Evolutionary conservation across 129 eudicot genomes (phyloP), one percentile per base, ranked within the genome.

Genomic region (Flaveria linearis): DNA sequence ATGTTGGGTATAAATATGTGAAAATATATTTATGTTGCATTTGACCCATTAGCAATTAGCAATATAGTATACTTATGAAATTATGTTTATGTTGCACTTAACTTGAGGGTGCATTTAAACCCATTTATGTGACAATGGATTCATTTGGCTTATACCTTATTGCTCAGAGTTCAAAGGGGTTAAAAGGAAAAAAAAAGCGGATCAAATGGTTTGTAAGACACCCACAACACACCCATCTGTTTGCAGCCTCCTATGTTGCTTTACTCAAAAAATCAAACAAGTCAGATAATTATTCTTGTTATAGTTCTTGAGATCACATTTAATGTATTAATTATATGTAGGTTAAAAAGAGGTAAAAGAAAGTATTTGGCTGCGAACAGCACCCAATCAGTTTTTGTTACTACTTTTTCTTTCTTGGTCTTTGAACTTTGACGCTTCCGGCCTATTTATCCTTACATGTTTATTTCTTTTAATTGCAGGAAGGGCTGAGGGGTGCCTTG

Each of bases 401-500:
- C 18, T 18, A 15, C 14, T 13, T 45, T 46, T 45, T 36, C 46
- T 20, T n/a, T 5, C 64, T 64, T 49, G 15, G 20, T 49, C 22
- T 46, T 17, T 63, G 36, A 61, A 69, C 42, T 39, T 42, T 41
- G 69, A 41, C 17, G 47, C 39, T 55, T 23, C 25, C 9, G 23
- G 68, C 26, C 57, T 41, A 17, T 16, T 52, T 58, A 17, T 12
- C 14, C 53, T 36, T 79, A 70, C 28, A 60, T 83, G 78, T 46
- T 66, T 17, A 30, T 66, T 36, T 55, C 13, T 33, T 78, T 25
- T 13, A 28, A 62, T 69, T 82, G 83, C 90, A 90, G 96, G 89
- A 86, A 82, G 92, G 61, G 55, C 83, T 88, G 53, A 81, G 76
- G 76, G 82, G 70, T 74, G 88, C 87, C 42, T 74, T 93, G 82